These are phyloP conservation scores for Leishmania martiniquensis DNA, from an alignment of 208 protist species.

Conservation along the genomic window DNA sequence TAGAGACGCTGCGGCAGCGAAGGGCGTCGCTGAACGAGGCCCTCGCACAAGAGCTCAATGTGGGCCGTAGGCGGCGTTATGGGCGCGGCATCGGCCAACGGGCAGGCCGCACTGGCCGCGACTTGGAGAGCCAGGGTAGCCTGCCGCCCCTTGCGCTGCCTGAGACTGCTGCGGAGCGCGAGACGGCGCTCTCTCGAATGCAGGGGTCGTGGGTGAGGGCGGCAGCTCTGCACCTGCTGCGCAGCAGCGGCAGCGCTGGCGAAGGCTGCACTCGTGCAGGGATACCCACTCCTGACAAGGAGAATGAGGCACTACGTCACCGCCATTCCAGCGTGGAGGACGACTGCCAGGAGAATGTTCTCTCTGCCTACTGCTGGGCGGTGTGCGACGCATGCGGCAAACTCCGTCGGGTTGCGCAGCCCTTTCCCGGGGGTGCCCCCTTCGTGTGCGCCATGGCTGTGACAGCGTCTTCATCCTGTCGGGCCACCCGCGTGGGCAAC, in stretches of 20 bases:
- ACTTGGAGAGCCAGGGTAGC: background rate
- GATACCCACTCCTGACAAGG: background rate
- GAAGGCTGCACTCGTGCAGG: background rate
- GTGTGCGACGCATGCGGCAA: slow-evolving; percentile 82
- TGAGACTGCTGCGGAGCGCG: background rate
- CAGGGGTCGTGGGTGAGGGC: slow-evolving; percentile 41
- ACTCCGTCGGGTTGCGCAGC: slow-evolving; percentile 80
- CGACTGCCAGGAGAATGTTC: slow-evolving; percentile 35
- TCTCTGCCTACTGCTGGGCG: slow-evolving; percentile 81
- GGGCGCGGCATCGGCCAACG: background rate
- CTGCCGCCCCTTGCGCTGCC: slow-evolving; percentile 6
- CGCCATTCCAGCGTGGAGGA: slow-evolving; percentile 8
- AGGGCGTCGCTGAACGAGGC: slow-evolving; percentile 53
- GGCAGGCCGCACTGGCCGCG: background rate
- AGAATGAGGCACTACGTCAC: background rate
- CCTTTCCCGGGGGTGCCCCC: slow-evolving; percentile 79
- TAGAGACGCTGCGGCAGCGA: slow-evolving; percentile 15
- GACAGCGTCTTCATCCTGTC: slow-evolving; percentile 27
- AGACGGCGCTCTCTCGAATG: slow-evolving; percentile 26
- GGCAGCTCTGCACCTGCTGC: slow-evolving; percentile 43
- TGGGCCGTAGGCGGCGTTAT: slow-evolving; percentile 43
- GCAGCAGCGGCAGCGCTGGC: slow-evolving; percentile 4
- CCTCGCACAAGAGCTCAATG: slow-evolving; percentile 53
- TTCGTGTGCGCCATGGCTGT: slow-evolving; percentile 78
- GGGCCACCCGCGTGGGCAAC: slow-evolving; percentile 6